phyloP scores from a whole-genome alignment of 2,329 filamentous ascomycete species.

The Colletotrichum costaricense region DNA sequence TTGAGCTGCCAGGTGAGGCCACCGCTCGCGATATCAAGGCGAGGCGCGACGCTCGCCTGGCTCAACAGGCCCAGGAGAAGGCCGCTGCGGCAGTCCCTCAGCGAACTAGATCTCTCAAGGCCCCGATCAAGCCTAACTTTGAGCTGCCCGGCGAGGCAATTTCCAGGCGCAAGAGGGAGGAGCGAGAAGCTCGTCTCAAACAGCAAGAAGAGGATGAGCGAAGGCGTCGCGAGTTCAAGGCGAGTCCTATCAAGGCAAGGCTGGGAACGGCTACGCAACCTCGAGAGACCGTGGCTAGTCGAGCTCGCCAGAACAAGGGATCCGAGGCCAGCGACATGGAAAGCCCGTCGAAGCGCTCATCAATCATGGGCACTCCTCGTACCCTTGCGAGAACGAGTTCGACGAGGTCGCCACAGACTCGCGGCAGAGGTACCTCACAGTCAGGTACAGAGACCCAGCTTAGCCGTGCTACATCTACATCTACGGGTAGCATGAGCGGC shows the following conservation, averaged over 20 bases:
- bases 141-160: conserved; percentile 74
- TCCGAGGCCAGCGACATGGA: conserved; percentile 38
- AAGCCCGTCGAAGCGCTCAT: conserved; percentile 34
- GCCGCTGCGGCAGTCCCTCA: conserved; percentile 46
- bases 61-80: conserved; percentile 44
- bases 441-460: conserved; percentile 1
- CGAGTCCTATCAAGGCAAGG: conserved; percentile 63
- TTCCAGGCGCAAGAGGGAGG: conserved; percentile 65
- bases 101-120: conserved; percentile 62
- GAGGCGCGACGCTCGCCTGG: conserved; percentile 66
- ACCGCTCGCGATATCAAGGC: conserved; percentile 68
- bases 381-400: conserved; percentile 14
- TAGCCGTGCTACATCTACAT: conserved; percentile 58
- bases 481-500: conserved; percentile 55
- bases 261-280: conserved; percentile 55
- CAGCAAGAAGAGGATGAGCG: conserved; percentile 70
- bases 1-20: conserved; percentile 73
- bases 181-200: conserved; percentile 65
- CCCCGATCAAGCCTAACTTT: conserved; percentile 66
- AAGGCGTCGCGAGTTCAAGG: conserved; percentile 73
- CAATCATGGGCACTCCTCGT: conserved; percentile 28
- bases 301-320: conserved; percentile 62
- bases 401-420: conserved; percentile 22
- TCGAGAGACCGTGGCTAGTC: conserved; percentile 69
- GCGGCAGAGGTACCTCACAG: conserved; percentile 27